phyloP scores from a whole-genome alignment of 73 alveolate genomes.

The Paraurostyla sp. region DNA sequence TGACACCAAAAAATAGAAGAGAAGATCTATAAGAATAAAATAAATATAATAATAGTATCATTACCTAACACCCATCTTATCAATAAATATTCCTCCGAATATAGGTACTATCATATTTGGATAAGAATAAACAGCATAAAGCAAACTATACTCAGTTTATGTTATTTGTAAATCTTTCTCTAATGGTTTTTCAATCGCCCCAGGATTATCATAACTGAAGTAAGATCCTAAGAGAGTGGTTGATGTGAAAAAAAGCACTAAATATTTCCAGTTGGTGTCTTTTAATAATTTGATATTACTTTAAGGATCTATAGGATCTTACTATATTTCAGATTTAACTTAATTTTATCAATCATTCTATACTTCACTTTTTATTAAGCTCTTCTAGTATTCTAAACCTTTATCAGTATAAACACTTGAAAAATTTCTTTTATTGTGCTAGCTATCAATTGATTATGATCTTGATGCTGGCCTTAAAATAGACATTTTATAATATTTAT shows the following conservation, averaged over 20 bases:
- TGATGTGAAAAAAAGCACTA: background rate
- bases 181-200: background rate
- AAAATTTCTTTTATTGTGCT: too few relatives aligned
- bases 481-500: too few relatives aligned
- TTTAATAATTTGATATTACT: too few relatives aligned
- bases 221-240: constrained; percentile 5
- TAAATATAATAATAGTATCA: background rate
- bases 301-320: too few relatives aligned
- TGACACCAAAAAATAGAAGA: background rate
- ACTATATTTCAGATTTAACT: too few relatives aligned
- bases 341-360: too few relatives aligned
- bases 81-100: constrained; percentile 10
- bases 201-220: constrained; percentile 39
- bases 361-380: too few relatives aligned
- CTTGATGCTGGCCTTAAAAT: too few relatives aligned
- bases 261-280: constrained; percentile 8
- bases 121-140: constrained; percentile 31
- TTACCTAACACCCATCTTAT: background rate
- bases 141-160: background rate
- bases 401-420: too few relatives aligned
- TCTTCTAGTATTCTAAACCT: too few relatives aligned
- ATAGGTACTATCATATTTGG: constrained; percentile 38
- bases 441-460: too few relatives aligned
- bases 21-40: too few relatives aligned
- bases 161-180: background rate